These are phyloP conservation scores for Globisporangium mamillatum DNA, from an alignment of 352 stramenopile species.

Conservation along the genomic window DNA sequence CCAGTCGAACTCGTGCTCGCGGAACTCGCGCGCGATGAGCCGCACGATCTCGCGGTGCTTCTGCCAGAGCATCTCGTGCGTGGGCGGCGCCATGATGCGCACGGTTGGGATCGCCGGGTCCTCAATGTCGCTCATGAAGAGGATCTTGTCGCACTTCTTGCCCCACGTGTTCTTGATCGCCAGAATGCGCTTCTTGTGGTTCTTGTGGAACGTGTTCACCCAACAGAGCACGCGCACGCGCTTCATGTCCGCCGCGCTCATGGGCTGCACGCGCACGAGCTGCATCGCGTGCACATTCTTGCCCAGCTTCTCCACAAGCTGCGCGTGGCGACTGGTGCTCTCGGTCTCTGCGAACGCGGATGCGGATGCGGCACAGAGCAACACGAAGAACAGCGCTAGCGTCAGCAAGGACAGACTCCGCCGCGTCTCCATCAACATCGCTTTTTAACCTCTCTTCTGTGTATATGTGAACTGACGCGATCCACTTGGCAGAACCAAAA, in stretches of 20 bases:
- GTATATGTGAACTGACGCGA: not conserved
- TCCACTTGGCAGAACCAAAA: not conserved
- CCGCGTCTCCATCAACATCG: not conserved
- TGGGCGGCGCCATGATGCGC: slow-evolving; percentile 53
- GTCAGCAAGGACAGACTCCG: not conserved
- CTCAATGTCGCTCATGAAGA: slow-evolving; percentile 86
- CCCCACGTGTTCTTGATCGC: slow-evolving; percentile 81
- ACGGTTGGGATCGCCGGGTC: slow-evolving; percentile 62
- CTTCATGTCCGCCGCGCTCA: slow-evolving; percentile 32
- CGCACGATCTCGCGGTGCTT: slow-evolving; percentile 83
- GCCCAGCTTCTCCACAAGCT: slow-evolving; percentile 43
- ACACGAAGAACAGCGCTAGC: not conserved
- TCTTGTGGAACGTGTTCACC: slow-evolving; percentile 83
- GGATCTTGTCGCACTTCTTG: slow-evolving; percentile 78
- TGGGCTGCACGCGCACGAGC: slow-evolving; percentile 59
- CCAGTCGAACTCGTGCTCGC: slow-evolving; percentile 73
- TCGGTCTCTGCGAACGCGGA: not conserved
- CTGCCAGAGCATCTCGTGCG: slow-evolving; percentile 81
- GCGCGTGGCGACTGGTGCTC: slow-evolving; percentile 2
- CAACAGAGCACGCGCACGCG: slow-evolving; percentile 74
- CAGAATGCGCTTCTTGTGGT: slow-evolving; percentile 55
- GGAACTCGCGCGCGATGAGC: slow-evolving; percentile 61
- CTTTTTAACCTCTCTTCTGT: not conserved
- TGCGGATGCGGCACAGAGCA: not conserved
- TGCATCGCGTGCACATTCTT: slow-evolving; percentile 68